phyloP scores from a whole-genome alignment of 108 stramenopile genomes.

The Schizochytrium sp. region DNA sequence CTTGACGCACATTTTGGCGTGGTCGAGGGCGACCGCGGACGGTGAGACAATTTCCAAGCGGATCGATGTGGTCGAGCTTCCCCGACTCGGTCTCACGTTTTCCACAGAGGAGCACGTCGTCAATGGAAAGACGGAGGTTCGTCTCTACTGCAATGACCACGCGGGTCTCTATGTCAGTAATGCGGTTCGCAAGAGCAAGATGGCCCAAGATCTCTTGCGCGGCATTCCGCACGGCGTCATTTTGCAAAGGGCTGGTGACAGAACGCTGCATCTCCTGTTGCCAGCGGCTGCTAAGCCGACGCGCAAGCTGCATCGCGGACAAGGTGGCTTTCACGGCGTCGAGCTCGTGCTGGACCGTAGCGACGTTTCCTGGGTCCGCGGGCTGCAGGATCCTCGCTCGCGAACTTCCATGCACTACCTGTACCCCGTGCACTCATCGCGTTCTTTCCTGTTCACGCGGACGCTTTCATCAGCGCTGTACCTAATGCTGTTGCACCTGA shows the following conservation, averaged over 20 bases:
- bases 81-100: slow-evolving; percentile 3
- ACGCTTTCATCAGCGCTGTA: background rate
- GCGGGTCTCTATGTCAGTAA: background rate
- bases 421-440: background rate
- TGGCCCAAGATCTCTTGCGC: slow-evolving; percentile 4
- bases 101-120: background rate
- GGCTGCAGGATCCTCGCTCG: background rate
- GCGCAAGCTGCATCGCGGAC: background rate
- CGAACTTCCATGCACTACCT: background rate
- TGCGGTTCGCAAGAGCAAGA: slow-evolving; percentile 8
- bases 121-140: background rate
- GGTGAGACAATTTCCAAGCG: background rate
- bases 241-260: background rate
- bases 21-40: background rate
- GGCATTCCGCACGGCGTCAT: slow-evolving; percentile 9
- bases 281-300: background rate
- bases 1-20: background rate
- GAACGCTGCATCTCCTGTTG: background rate
- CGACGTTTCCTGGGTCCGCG: background rate
- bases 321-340: background rate
- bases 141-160: background rate
- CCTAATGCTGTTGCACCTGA: background rate
- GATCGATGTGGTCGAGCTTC: background rate
- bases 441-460: background rate
- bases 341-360: background rate